Conservation (phyloP, 257 asterid genomes). For the Solanum dulcamara region DNA sequence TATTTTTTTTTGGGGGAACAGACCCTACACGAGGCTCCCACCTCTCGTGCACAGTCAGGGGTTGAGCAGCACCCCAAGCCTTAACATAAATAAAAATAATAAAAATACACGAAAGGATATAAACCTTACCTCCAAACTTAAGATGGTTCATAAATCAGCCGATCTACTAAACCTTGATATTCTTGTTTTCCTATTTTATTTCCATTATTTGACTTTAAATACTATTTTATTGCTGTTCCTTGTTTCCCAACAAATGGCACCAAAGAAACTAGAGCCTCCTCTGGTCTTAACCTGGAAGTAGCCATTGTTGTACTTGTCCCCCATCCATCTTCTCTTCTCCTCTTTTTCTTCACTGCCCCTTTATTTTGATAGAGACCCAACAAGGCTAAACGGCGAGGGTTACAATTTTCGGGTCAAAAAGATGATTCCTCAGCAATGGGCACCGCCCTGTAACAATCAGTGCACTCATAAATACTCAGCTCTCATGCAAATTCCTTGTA, state of each 20-base stretch:
- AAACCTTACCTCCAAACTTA: too few relatives aligned
- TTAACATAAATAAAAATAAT: too few relatives aligned
- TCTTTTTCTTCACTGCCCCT: not conserved
- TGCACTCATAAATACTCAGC: conserved; percentile 75
- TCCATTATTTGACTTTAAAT: not conserved
- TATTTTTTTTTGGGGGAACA: too few relatives aligned
- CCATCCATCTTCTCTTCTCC: not conserved
- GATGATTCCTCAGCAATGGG: conserved; percentile 65
- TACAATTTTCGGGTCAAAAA: not conserved
- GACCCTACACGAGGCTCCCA: too few relatives aligned
- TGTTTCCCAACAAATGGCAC: not conserved
- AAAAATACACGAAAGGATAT: too few relatives aligned
- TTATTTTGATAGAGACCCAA: not conserved
- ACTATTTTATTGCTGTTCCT: not conserved
- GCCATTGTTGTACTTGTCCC: not conserved
- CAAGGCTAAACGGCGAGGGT: not conserved
- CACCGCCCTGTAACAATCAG: conserved; percentile 72
- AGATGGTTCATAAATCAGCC: too few relatives aligned
- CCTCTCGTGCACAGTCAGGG: too few relatives aligned
- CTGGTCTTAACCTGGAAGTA: not conserved
- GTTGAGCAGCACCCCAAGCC: too few relatives aligned
- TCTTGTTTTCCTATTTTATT: not conserved
- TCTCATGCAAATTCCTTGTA: conserved; percentile 84
- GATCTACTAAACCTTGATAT: too few relatives aligned
- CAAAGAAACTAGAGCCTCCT: not conserved